Evolutionary conservation across 257 asterid species (phyloP).

Genomic region (Dorcoceras hygrometricum): DNA sequence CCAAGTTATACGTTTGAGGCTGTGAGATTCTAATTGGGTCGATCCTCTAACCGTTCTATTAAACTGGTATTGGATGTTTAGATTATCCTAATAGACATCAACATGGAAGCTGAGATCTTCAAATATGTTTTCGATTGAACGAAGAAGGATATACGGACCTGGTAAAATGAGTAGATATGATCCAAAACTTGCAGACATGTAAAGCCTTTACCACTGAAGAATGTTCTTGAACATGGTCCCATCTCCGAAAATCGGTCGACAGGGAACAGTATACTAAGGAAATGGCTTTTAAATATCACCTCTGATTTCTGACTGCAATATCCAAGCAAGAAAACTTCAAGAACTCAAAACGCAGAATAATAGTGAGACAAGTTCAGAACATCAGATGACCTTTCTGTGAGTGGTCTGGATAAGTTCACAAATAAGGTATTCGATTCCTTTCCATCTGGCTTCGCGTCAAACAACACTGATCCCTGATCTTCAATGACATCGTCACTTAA

Average conservation of each 20-base stretch:
- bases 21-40: not conserved
- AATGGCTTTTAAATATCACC: slow-evolving; percentile 68
- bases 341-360: not conserved
- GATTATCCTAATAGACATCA: not conserved
- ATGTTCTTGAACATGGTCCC: slow-evolving; percentile 83
- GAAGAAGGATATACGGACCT: slow-evolving; percentile 45
- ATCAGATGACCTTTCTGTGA: slow-evolving; percentile 70
- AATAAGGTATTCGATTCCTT: slow-evolving; percentile 74
- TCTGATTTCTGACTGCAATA: slow-evolving; percentile 81
- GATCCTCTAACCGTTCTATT: not conserved
- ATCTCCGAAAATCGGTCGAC: slow-evolving; percentile 89
- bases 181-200: slow-evolving; percentile 82
- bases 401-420: slow-evolving; percentile 75
- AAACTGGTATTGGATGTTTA: not conserved
- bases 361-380: slow-evolving; percentile 8
- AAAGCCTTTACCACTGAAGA: slow-evolving; percentile 78
- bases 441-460: slow-evolving; percentile 63
- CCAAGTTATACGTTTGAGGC: not conserved
- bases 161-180: slow-evolving; percentile 72
- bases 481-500: slow-evolving; percentile 49
- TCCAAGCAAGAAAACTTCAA: slow-evolving; percentile 3
- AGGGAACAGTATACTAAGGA: slow-evolving; percentile 81
- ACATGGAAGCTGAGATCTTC: not conserved
- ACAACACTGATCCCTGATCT: slow-evolving; percentile 45
- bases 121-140: not conserved